phyloP scores from a whole-genome alignment of 164 flowering plant genomes.

The Dillenia suffruticosa region DNA sequence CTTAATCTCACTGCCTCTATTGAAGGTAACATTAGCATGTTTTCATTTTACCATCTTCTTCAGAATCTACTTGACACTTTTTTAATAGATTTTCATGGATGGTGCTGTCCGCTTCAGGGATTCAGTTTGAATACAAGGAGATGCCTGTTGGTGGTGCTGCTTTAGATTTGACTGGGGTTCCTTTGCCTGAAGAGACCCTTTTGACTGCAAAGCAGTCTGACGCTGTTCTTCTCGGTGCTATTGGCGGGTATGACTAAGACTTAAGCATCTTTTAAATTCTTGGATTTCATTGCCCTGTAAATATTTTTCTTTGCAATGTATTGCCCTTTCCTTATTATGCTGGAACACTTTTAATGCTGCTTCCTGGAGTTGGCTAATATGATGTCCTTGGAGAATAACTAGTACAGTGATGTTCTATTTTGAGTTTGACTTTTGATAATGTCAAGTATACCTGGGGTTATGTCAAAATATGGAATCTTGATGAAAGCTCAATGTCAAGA shows the following conservation, averaged over 20 bases:
- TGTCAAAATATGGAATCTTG: too few relatives aligned
- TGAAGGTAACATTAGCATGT: slow-evolving; percentile 38
- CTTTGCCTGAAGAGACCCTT: slow-evolving; percentile 92
- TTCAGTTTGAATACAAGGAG: slow-evolving; percentile 68
- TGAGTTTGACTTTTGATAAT: too few relatives aligned
- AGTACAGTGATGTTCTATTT: too few relatives aligned
- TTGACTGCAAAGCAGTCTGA: slow-evolving; percentile 67
- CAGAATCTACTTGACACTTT: neutral
- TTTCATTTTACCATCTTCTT: neutral
- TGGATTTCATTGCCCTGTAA: too few relatives aligned
- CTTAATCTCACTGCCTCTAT: slow-evolving; percentile 59
- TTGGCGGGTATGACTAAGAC: slow-evolving; percentile 68
- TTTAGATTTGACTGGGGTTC: slow-evolving; percentile 81
- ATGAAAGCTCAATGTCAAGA: too few relatives aligned
- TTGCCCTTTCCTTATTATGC: too few relatives aligned
- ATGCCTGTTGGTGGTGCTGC: slow-evolving; percentile 94
- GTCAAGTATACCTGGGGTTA: too few relatives aligned
- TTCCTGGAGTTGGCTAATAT: too few relatives aligned
- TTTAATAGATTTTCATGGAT: neutral
- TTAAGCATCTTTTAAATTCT: too few relatives aligned
- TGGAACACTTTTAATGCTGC: too few relatives aligned
- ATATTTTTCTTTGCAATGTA: neutral
- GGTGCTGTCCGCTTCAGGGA: slow-evolving; percentile 32
- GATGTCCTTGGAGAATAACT: too few relatives aligned
- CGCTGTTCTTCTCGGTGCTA: slow-evolving; percentile 96